Evolutionary conservation across 2,329 filamentous ascomycete species (phyloP), one percentile per base, ranked within the genome.

Genomic region (Bipolaris sorokiniana): DNA sequence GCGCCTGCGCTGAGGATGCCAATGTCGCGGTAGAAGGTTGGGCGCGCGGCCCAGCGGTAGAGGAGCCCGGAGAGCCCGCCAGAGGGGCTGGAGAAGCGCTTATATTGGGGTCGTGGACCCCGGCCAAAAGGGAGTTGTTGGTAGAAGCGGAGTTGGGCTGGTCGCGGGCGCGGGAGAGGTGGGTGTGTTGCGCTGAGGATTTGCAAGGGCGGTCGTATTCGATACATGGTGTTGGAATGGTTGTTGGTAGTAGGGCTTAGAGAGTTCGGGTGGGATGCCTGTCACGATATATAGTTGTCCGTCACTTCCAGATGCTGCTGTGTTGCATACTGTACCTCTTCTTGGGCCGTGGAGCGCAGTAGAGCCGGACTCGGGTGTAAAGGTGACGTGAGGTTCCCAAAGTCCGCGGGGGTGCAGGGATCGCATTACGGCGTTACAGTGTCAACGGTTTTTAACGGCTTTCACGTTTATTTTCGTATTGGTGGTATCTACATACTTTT

Each of bases 1-100:
- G 75, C 69, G 0, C 75, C 75, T 1, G 76, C 72, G 2, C 77
- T 81, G 6, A 84, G 59, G 3, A 77, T 62, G 13, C 72, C 76
- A 3, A 79, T 67, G 61, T 82, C 75, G 41, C 80, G 77, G 67
- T 79, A 81, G 72, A 83, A 83, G 2, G 76, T 80, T 23, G 80
- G 80, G 1, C 74, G 68, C 3, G 72, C 71, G 0, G 76, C 75
- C 80, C 80, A 83, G 65, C 68, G 63, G 31, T 52, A 61, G 48
- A 76, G 68, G 18, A 75, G 22, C 11, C 64, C 67, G n/a, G 62
- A 51, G 10, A 68, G 16, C 3, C 65, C 62, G 22, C 41, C 56
- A 11, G 62, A 57, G 33, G 34, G 54, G 48, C 38, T 53, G 16
- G 61, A 41, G 63, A 76, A 76, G 60, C 73, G 70, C 49, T 66